Evolutionary conservation across 306 rosid genomes (phyloP).

Genomic region (Styphnolobium japonicum): DNA sequence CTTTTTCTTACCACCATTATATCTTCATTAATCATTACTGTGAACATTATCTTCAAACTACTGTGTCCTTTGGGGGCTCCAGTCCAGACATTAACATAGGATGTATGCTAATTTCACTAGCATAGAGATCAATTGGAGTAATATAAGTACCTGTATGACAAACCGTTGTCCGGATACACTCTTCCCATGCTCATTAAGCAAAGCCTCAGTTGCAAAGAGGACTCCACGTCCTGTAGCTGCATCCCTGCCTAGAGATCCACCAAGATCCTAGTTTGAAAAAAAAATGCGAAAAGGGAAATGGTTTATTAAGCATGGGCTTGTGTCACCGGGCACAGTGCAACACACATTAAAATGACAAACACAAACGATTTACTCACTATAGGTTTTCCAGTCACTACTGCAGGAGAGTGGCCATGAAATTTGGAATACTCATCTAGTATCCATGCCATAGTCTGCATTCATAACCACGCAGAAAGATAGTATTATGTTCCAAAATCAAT

Average conservation of each 20-base stretch:
- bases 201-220: constrained; percentile 79
- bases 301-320: neutral
- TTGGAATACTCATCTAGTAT: constrained; percentile 87
- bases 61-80: neutral
- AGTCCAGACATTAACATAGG: neutral
- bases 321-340: neutral
- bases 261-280: constrained; percentile 61
- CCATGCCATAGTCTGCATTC: constrained; percentile 87
- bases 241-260: constrained; percentile 90
- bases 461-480: neutral
- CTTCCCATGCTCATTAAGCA: constrained; percentile 72
- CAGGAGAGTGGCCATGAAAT: constrained; percentile 87
- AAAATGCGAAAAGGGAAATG: no score
- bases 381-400: constrained; percentile 87
- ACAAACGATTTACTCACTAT: constrained; percentile 40
- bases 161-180: constrained; percentile 66
- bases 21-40: neutral
- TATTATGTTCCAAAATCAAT: neutral
- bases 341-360: neutral
- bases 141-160: constrained; percentile 60
- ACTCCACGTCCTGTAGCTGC: constrained; percentile 90
- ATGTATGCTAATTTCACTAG: neutral
- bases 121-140: neutral
- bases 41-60: neutral
- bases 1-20: neutral